Evolutionary conservation across 441 rosid species (phyloP).

Genomic region (Adansonia gregorii): DNA sequence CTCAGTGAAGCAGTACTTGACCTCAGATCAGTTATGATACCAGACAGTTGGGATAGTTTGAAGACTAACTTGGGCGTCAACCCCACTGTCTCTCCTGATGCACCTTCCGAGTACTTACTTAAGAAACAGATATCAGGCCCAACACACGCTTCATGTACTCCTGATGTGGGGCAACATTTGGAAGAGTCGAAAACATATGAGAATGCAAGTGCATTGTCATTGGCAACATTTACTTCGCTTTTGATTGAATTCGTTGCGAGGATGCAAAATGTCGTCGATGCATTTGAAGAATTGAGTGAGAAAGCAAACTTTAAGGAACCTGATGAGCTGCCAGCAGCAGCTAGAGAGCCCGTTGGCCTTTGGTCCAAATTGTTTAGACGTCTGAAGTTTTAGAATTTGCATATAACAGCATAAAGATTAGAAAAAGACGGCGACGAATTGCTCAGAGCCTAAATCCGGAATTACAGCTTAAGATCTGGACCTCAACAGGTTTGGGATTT

Average conservation of each 20-base stretch:
- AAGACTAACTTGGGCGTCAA: constrained; percentile 31
- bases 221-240: constrained; percentile 65
- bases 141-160: constrained; percentile 39
- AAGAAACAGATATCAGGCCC: constrained; percentile 64
- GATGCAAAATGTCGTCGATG: constrained; percentile 53
- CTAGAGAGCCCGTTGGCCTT: constrained; percentile 33
- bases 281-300: constrained; percentile 56
- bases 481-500: background rate
- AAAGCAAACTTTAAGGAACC: constrained; percentile 71
- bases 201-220: constrained; percentile 67
- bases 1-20: constrained; percentile 77
- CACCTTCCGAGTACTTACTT: constrained; percentile 27
- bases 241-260: constrained; percentile 69
- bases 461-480: background rate
- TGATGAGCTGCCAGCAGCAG: constrained; percentile 31
- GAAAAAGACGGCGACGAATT: background rate
- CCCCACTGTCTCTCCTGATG: constrained; percentile 28
- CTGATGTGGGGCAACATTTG: constrained; percentile 35
- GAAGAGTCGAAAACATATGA: constrained; percentile 62
- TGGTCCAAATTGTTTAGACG: constrained; percentile 40
- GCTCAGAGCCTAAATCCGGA: background rate
- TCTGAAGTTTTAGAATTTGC: constrained; percentile 33
- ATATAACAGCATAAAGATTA: background rate
- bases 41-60: constrained; percentile 46
- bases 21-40: constrained; percentile 46